Evolutionary conservation across 225 moss, liverwort and hornwort genomes (phyloP).

Genomic region (Pseudisothecium myosuroides): DNA sequence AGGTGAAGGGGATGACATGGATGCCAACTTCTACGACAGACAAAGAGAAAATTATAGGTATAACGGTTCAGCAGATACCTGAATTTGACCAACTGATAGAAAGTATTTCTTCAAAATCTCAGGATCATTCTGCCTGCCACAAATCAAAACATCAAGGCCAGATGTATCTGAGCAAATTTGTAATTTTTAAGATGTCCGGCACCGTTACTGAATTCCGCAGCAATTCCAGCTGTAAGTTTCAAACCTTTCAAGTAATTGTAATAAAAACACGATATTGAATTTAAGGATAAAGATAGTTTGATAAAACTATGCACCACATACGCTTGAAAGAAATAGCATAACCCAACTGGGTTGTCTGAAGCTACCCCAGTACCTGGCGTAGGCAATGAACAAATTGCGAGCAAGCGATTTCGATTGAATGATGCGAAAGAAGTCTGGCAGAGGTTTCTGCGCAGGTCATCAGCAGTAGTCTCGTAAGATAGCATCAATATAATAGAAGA

Average conservation of each 20-base stretch:
- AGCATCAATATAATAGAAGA: neutral
- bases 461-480: neutral
- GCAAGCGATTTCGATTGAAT: constrained; percentile 80
- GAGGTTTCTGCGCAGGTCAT: constrained; percentile 39
- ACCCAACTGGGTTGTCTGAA: neutral
- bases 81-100: constrained; percentile 67
- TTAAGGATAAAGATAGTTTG: neutral
- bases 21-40: neutral
- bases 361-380: constrained; percentile 55
- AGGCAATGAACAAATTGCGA: constrained; percentile 76
- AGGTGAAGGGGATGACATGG: neutral
- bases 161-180: neutral
- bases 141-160: neutral
- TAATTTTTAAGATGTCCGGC: neutral
- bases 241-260: neutral
- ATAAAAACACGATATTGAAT: neutral
- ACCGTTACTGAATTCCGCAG: neutral
- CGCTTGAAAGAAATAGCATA: neutral
- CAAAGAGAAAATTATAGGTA: neutral
- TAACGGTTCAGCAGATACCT: constrained; percentile 30
- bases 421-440: constrained; percentile 75
- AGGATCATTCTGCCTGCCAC: constrained; percentile 66
- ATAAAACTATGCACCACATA: neutral
- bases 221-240: neutral
- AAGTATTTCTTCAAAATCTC: constrained; percentile 82